Evolutionary conservation across 2,329 filamentous ascomycete species (phyloP).

Genomic region (Paecilomyces niveus): DNA sequence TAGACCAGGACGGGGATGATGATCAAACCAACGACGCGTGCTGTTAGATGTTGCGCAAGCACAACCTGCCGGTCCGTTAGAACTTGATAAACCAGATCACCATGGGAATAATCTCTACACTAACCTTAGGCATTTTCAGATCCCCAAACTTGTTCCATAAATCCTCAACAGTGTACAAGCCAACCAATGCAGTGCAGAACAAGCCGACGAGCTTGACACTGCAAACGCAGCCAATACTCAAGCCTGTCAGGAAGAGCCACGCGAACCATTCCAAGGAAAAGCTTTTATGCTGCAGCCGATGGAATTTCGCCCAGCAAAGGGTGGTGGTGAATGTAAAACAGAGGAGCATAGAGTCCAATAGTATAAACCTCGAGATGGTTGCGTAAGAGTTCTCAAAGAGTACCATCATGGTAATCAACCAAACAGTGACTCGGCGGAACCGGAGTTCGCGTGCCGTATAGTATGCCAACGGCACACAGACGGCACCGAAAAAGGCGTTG

Average conservation of each 20-base stretch:
- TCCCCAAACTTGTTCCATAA: conserved; percentile 98
- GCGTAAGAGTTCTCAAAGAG: conserved; percentile 99
- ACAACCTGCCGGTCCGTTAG: conserved; percentile 43
- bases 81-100: conserved; percentile 1
- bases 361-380: conserved; percentile 95
- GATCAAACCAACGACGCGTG: conserved; percentile 81
- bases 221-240: conserved; percentile 96
- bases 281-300: conserved; percentile 74
- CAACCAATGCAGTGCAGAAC: conserved; percentile 91
- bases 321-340: conserved; percentile 98
- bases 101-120: conserved; percentile 14
- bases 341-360: conserved; percentile 96
- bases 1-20: conserved; percentile 85
- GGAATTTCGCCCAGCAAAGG: conserved; percentile 95
- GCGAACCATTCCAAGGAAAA: conserved; percentile 90
- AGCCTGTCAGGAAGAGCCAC: conserved; percentile 87
- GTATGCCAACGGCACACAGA: conserved; percentile 90
- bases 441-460: conserved; percentile 88
- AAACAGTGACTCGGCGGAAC: conserved; percentile 78
- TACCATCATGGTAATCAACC: conserved; percentile 94
- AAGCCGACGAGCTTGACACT: conserved; percentile 98
- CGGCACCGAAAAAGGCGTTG: conserved; percentile 88
- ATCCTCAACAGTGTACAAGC: conserved; percentile 91
- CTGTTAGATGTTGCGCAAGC: conserved; percentile 69
- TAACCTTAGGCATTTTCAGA: conserved; percentile 76